Conservation (phyloP, 306 rosid genomes). For the Prunus padus region DNA sequence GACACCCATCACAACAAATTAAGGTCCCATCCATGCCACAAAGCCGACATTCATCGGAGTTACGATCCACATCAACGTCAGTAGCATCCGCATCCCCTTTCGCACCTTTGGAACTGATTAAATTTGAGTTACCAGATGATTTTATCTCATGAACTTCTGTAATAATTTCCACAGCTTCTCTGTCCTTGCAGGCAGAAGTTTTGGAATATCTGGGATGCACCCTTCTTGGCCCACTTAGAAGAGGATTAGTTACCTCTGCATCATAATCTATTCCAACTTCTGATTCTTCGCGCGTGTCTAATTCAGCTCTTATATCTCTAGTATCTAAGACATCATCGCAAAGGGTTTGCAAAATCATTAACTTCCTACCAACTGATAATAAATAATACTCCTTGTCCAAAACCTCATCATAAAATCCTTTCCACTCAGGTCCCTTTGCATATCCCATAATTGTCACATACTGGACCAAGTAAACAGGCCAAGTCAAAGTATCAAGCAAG, state of each 20-base stretch:
- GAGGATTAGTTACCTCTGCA: slow-evolving; percentile 53
- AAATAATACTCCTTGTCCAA: slow-evolving; percentile 65
- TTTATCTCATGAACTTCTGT: slow-evolving; percentile 34
- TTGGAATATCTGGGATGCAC: slow-evolving; percentile 68
- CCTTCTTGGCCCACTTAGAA: slow-evolving; percentile 62
- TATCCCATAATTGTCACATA: slow-evolving; percentile 70
- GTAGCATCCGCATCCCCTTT: slow-evolving; percentile 40
- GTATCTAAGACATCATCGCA: slow-evolving; percentile 76
- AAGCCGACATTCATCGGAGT: slow-evolving; percentile 90
- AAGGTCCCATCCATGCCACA: slow-evolving; percentile 98
- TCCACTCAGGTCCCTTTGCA: slow-evolving; percentile 61
- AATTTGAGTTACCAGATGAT: slow-evolving; percentile 36
- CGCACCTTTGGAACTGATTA: slow-evolving; percentile 30
- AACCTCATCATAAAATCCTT: slow-evolving; percentile 62
- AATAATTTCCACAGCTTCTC: slow-evolving; percentile 49
- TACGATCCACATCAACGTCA: slow-evolving; percentile 54
- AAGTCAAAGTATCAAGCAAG: slow-evolving; percentile 82
- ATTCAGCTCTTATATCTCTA: slow-evolving; percentile 70
- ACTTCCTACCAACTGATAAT: slow-evolving; percentile 66
- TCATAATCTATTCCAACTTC: slow-evolving; percentile 77
- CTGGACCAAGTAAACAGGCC: slow-evolving; percentile 75
- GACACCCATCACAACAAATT: slow-evolving; percentile 99
- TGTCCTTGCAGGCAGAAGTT: slow-evolving; percentile 64
- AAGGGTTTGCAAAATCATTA: slow-evolving; percentile 70
- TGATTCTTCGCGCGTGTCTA: slow-evolving; percentile 67